These are phyloP conservation scores for Tricholoma furcatifolium DNA, from an alignment of 768 basidiomycete genomes.

Conservation along the genomic window DNA sequence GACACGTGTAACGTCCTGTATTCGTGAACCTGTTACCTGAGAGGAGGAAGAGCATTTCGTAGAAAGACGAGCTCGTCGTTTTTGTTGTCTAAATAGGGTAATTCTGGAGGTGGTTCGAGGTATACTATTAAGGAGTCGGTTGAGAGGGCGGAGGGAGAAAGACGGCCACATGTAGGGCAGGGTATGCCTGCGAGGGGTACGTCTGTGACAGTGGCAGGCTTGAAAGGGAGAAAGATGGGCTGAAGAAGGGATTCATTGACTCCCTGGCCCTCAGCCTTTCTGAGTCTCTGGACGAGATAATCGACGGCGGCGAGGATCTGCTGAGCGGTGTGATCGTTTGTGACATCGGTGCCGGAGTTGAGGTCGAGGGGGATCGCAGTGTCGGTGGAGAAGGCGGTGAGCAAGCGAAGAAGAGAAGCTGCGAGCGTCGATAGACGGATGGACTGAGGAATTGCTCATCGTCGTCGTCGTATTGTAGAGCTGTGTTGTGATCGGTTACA, in stretches of 20 bases:
- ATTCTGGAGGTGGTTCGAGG: no score
- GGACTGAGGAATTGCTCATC: no score
- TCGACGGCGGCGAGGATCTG: neutral
- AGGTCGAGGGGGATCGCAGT: no score
- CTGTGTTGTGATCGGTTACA: no score
- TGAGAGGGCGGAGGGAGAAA: neutral
- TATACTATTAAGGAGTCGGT: neutral
- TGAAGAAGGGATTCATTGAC: neutral
- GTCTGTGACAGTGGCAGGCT: neutral
- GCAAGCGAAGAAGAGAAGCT: constrained; percentile 8
- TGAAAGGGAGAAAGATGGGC: neutral
- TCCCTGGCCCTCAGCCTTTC: constrained; percentile 7
- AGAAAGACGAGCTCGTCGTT: constrained; percentile 13
- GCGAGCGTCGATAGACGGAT: no score
- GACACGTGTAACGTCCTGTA: no score
- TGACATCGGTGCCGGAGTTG: constrained; percentile 1
- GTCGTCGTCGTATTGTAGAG: no score
- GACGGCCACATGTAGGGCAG: no score
- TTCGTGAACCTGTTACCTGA: no score
- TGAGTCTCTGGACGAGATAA: constrained; percentile 3
- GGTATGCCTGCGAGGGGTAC: no score
- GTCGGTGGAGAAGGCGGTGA: neutral
- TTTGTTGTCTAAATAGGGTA: constrained; percentile 8
- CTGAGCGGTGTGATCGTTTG: no score
- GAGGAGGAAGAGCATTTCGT: no score